Conservation (phyloP, 768 basidiomycete genomes). For the Mycena capillaripes region DNA sequence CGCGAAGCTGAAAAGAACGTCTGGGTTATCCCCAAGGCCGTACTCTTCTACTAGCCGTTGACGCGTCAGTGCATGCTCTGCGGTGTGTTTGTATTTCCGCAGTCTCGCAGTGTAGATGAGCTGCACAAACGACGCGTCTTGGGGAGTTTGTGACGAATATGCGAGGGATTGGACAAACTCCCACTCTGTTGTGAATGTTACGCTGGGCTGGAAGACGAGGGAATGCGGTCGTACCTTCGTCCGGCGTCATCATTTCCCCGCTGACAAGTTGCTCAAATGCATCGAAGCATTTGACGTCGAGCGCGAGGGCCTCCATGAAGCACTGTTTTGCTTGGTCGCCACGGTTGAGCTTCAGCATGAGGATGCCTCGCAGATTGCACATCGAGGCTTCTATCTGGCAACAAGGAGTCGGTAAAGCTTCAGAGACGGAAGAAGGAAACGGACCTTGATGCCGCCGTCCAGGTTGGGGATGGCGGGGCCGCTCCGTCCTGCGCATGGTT, state of each 20-base stretch:
- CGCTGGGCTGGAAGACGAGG: neutral
- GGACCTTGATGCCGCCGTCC: constrained; percentile 95
- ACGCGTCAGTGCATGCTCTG: constrained; percentile 86
- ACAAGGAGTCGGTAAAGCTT: constrained; percentile 13
- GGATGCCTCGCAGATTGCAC: constrained; percentile 92
- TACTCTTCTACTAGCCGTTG: constrained; percentile 87
- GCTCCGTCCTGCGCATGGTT: constrained; percentile 61
- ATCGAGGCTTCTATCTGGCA: constrained; percentile 94
- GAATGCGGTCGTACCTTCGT: constrained; percentile 81
- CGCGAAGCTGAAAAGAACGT: constrained; percentile 91
- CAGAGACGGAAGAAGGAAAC: constrained; percentile 22
- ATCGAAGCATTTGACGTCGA: constrained; percentile 98
- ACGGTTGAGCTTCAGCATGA: constrained; percentile 95
- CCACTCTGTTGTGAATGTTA: constrained; percentile 77
- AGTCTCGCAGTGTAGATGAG: constrained; percentile 94
- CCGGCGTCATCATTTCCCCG: constrained; percentile 95
- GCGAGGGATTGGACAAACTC: constrained; percentile 90
- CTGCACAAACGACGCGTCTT: constrained; percentile 92
- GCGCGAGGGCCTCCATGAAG: constrained; percentile 94
- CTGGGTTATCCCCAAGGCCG: constrained; percentile 90
- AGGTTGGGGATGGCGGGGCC: constrained; percentile 83
- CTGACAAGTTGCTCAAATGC: constrained; percentile 91
- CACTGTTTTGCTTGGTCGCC: constrained; percentile 93
- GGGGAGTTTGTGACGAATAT: constrained; percentile 85
- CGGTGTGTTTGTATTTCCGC: constrained; percentile 88